These are phyloP conservation scores for Trichoderma endophyticum DNA, from an alignment of 2,329 filamentous ascomycete genomes.

Conservation along the genomic window DNA sequence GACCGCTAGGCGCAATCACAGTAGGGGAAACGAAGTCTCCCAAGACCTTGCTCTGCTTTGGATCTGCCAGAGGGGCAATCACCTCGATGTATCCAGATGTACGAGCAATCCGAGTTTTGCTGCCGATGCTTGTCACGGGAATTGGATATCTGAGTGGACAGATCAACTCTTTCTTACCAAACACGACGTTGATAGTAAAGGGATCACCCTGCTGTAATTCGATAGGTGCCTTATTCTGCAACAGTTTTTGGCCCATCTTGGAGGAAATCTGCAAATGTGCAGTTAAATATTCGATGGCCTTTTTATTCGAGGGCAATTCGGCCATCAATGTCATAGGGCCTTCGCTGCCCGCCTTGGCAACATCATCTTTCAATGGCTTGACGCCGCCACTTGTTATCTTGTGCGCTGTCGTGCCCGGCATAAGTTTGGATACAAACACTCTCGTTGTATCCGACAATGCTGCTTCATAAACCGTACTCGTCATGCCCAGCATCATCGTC, in stretches of 20 bases:
- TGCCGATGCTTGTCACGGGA: conserved; percentile 36
- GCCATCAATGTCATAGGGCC: conserved; percentile 28
- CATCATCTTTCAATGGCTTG: conserved; percentile 23
- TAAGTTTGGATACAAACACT: conserved; percentile 38
- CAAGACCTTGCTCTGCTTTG: conserved; percentile 26
- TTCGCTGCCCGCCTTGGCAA: conserved; percentile 23
- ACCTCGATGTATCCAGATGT: conserved; percentile 45
- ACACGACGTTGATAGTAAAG: conserved; percentile 40
- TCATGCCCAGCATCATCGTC: conserved; percentile 24
- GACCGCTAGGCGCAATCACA: conserved; percentile 24
- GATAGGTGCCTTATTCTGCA: conserved; percentile 39
- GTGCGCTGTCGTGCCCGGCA: conserved; percentile 34
- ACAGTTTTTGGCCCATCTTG: conserved; percentile 33
- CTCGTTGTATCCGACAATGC: conserved; percentile 27
- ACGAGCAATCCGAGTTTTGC: conserved; percentile 42
- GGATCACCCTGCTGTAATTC: conserved; percentile 38
- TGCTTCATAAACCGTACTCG: conserved; percentile 34
- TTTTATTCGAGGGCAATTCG: conserved; percentile 30
- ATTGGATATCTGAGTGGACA: conserved; percentile 39
- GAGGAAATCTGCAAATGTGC: conserved; percentile 40
- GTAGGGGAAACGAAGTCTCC: conserved; percentile 38
- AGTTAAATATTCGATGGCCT: conserved; percentile 35
- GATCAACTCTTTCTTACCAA: conserved; percentile 33
- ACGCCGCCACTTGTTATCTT: conserved; percentile 27
- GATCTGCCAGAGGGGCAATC: conserved; percentile 33